These are phyloP conservation scores for Fraxinus sp. DNA, from an alignment of 305 asterid species.

Conservation along the genomic window DNA sequence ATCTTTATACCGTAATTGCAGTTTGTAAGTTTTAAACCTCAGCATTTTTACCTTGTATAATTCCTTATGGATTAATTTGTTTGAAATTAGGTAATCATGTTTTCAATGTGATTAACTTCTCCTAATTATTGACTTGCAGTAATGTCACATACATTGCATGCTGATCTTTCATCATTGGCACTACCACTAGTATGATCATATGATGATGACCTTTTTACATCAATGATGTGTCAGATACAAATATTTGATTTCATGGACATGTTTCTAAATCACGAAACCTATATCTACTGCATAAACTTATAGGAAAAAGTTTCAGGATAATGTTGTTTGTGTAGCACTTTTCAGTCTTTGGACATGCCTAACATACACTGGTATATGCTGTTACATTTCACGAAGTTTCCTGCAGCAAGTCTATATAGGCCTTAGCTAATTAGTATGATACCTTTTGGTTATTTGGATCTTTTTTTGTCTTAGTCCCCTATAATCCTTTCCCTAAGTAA, in stretches of 20 bases:
- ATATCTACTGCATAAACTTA: neutral
- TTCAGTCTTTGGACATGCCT: neutral
- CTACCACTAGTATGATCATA: neutral
- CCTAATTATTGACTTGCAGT: neutral
- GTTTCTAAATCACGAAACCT: neutral
- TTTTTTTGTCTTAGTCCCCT: neutral
- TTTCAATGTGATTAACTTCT: neutral
- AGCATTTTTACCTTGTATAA: neutral
- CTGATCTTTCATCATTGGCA: neutral
- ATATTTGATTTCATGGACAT: neutral
- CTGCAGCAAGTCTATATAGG: neutral
- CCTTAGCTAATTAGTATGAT: neutral
- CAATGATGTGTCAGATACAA: neutral
- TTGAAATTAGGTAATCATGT: neutral
- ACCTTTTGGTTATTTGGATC: neutral
- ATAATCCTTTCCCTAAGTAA: neutral
- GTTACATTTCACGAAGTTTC: neutral
- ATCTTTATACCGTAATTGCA: slow-evolving; percentile 75
- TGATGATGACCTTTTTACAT: neutral
- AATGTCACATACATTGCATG: neutral
- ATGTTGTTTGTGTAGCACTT: neutral
- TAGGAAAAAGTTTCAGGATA: neutral
- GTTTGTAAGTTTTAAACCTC: slow-evolving; percentile 53
- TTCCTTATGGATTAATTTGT: neutral
- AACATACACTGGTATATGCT: neutral